Base-by-base conservation (phyloP, 495 filamentous ascomycete species). In the Ramalina intermedia region DNA sequence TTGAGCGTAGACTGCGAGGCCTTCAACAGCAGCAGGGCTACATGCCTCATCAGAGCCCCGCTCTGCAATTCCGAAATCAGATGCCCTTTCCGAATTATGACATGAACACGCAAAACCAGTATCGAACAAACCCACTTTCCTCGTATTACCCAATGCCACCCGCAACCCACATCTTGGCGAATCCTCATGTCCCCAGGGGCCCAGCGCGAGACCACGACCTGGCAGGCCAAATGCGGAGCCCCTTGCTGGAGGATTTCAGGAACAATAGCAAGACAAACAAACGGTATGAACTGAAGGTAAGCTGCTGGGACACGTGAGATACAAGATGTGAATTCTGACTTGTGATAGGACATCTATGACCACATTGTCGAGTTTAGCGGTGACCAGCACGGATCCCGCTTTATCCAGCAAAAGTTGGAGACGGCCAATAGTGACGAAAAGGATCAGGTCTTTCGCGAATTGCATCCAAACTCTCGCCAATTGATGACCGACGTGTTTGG, bases 401-500 rank as follows among this genome's bases (percentile, higher is more conserved):
- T 96, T 63, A 94, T 98, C 50, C 91, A 98, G 63, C 79, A 85
- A 52, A 96, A 95, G 61, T 75, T 98, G 21, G 85, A 94, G 68
- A 84, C 82, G 2, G 93, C 93, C 41, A 96, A 95, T 59, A 93
- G 87, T 53, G 91, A 98, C 48, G 91, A 98, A 60, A 96, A 95
- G 61, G 86, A 94, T n/a, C 80, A 82, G 41, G 80, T 96, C 2
- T 98, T 95, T 68, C 70, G 71, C 0, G 93, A 96, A 60, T 84
- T 98, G 36, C 72, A 79, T 54, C 75, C 80, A 0, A 90, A 96
- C 57, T 76, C 80, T 8, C 56, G 94, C 36, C 87, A 89, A 60
- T 68, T 96, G 38, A 96, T 94, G 87, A 90, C 82, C 11, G 93
- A 96, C 60, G 82, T 96, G 13, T 96, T 95, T 60, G 91, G 91